Percentiles rank a stretch among this genome's conserved stretches.
These are phyloP conservation scores for Fraxinus sp. DNA, from an alignment of 305 asterid species.

Conservation along the genomic window DNA sequence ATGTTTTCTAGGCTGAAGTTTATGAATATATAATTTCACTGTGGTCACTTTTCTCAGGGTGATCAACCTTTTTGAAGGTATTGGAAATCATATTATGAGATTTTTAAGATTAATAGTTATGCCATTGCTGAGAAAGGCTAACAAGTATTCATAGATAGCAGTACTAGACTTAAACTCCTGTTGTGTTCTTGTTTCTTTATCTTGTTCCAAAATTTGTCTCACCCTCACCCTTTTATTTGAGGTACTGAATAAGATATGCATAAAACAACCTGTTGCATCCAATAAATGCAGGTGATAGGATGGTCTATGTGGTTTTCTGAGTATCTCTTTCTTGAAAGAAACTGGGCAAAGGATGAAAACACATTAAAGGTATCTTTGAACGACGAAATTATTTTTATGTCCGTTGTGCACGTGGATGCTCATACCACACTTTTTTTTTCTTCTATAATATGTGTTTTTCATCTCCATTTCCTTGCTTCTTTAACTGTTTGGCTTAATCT, in stretches of 20 bases:
- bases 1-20: constrained; percentile 4
- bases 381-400: background rate
- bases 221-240: background rate
- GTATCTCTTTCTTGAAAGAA: constrained; percentile 93
- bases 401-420: background rate
- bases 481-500: constrained; percentile 17
- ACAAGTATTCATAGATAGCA: background rate
- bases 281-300: constrained; percentile 77
- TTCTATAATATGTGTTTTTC: background rate
- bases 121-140: background rate
- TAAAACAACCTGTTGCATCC: constrained; percentile 10
- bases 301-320: constrained; percentile 99
- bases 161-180: background rate
- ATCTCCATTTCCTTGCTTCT: constrained; percentile 4
- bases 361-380: constrained; percentile 64
- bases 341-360: constrained; percentile 88
- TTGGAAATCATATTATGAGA: background rate
- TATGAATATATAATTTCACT: background rate
- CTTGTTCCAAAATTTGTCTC: background rate
- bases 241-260: constrained; percentile 9
- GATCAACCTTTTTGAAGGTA: background rate
- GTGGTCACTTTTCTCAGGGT: background rate
- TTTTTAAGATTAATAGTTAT: background rate
- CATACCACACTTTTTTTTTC: background rate
- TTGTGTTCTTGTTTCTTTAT: constrained; percentile 17